Evolutionary conservation across 495 filamentous ascomycete genomes (phyloP).

Genomic region (Neurospora sp.): DNA sequence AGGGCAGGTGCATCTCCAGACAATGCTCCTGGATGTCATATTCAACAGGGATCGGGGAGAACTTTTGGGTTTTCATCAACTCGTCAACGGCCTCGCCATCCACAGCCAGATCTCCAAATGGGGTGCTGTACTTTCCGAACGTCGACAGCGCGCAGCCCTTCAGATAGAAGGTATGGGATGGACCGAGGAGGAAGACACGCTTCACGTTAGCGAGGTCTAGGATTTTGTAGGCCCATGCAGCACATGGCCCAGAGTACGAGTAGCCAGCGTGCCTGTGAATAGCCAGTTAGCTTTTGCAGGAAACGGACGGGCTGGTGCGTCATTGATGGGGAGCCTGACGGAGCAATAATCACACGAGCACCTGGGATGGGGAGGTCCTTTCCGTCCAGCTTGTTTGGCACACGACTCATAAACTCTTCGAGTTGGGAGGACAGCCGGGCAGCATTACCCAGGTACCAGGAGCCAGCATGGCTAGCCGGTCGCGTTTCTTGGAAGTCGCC

Average conservation of each 20-base stretch:
- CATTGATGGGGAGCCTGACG: slow-evolving; percentile 51
- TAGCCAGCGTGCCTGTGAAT: slow-evolving; percentile 80
- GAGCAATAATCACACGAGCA: slow-evolving; percentile 86
- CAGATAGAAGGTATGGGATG: slow-evolving; percentile 82
- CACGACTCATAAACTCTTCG: slow-evolving; percentile 65
- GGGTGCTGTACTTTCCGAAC: slow-evolving; percentile 70
- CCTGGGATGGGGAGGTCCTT: slow-evolving; percentile 58
- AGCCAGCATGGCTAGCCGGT: slow-evolving; percentile 49
- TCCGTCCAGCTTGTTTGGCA: slow-evolving; percentile 52
- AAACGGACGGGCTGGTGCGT: not conserved
- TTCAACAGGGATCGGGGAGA: slow-evolving; percentile 60
- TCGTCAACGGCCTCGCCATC: slow-evolving; percentile 56
- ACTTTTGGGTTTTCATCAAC: slow-evolving; percentile 52
- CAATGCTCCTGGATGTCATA: slow-evolving; percentile 87
- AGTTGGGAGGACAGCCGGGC: slow-evolving; percentile 57
- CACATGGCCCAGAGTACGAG: slow-evolving; percentile 85
- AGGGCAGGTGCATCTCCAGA: slow-evolving; percentile 93
- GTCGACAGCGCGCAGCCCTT: slow-evolving; percentile 65
- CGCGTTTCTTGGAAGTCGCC: slow-evolving; percentile 31
- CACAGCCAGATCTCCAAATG: slow-evolving; percentile 68
- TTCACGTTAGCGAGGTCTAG: slow-evolving; percentile 74
- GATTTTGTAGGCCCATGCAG: slow-evolving; percentile 89
- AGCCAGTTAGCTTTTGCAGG: not conserved
- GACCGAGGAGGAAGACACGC: slow-evolving; percentile 87
- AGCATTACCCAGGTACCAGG: slow-evolving; percentile 68